Evolutionary conservation across 2,329 filamentous ascomycete species (phyloP), one percentile per base, ranked within the genome.

Genomic region (Phialophora tarda): DNA sequence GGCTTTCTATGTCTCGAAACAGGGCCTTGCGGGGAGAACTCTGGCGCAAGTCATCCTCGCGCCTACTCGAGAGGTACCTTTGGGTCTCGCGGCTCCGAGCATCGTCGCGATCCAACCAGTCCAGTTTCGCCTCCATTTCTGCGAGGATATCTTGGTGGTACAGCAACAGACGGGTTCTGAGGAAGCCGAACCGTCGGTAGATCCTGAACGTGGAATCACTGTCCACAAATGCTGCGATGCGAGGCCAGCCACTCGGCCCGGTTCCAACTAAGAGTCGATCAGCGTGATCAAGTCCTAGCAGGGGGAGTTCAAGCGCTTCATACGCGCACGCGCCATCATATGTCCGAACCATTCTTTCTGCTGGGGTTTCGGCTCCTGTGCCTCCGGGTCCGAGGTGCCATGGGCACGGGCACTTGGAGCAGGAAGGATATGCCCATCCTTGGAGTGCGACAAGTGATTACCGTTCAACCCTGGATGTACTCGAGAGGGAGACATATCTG

Each of bases 161-260:
- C 0, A 77, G 65, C 1, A 80, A 70, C 0, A 82, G 57, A 0
- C 80, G 74, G 0, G 78, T 71, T 54, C 81, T 78, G 0, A 82
- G 69, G 50, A 75, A 79, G 2, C 79, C 79, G 54, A 81, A 82
- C 0, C 79, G 72, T 4, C 80, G 74, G 65, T 78, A 82, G 2
- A 82, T 63, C 71, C 77, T 77, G 62, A 81, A 82, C 28, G 75
- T 74, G 6, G 80, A 77, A 64, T 80, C 77, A 64, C 79, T 81
- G 62, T 80, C 77, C 0, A 79, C 71, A 62, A 82, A 80, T 1
- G 75, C 73, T 3, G 79, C 56, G 3, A 67, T 17, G 26, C 53
- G 50, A 7, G 61, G 65, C 61, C 62, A 67, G 17, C 65, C 65
- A n/a, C 14, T 28, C 28, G 53, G 53, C n/a, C 28, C 26, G 26